A percentile compares a stretch with the other conserved stretches of the same genome.
Conservation (phyloP, 139 green algal genomes). For the Eudorina sp. region DNA sequence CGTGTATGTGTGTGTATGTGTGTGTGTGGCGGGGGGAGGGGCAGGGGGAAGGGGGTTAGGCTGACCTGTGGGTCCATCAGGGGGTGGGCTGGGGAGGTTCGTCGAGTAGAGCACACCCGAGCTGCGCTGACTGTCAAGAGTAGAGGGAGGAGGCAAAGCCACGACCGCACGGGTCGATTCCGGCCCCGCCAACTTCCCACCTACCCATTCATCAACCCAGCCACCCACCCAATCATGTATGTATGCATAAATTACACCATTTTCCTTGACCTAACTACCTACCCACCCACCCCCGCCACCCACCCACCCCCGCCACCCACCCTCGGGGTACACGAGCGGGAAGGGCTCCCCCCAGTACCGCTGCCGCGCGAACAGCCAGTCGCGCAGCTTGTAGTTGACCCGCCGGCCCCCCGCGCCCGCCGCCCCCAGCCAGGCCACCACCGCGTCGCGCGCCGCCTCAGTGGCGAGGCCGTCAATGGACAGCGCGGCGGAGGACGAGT, state of each 20-base stretch:
- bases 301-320: background rate
- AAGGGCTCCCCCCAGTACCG: slow-evolving; percentile 99
- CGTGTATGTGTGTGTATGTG: background rate
- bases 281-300: background rate
- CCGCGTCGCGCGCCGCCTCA: slow-evolving; percentile 52
- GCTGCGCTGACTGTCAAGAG: no score
- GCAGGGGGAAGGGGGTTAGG: background rate
- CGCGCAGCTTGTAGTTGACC: slow-evolving; percentile 98
- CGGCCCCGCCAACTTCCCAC: no score
- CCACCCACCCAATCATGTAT: no score
- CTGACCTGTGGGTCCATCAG: no score
- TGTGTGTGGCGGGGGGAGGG: background rate
- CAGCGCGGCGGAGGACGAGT: slow-evolving; percentile 71
- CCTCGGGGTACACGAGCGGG: slow-evolving; percentile 84
- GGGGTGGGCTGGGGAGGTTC: no score
- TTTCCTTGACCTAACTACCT: no score
- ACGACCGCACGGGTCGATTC: no score
- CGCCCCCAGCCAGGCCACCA: slow-evolving; percentile 6
- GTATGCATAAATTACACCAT: no score
- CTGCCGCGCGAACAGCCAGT: slow-evolving; percentile 99
- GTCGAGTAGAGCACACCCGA: no score
- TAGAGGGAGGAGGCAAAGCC: no score
- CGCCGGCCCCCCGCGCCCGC: slow-evolving; percentile 9
- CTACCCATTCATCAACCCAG: no score
- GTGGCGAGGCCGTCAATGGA: slow-evolving; percentile 82